A percentile compares a stretch with the other conserved stretches of the same genome.
These are phyloP conservation scores for Akanthomyces lecanii DNA, from an alignment of 2,329 filamentous ascomycete genomes.

Conservation along the genomic window DNA sequence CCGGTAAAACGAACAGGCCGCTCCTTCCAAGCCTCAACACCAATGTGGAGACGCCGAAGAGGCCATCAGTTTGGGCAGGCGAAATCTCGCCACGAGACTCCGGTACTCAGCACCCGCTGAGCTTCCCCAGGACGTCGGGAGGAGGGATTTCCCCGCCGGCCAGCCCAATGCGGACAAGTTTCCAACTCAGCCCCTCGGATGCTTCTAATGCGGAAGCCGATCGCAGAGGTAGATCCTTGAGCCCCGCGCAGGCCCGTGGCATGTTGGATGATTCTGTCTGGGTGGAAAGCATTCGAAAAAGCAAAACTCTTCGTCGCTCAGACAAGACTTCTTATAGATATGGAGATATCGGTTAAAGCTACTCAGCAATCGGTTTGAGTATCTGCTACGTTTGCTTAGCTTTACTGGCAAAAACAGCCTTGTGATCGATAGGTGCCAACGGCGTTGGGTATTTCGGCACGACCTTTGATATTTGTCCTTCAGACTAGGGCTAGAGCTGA, in stretches of 20 bases:
- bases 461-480: neutral
- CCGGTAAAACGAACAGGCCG: neutral
- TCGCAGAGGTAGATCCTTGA: conserved; percentile 65
- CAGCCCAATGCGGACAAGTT: conserved; percentile 55
- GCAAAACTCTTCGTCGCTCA: conserved; percentile 63
- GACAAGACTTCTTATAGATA: conserved; percentile 32
- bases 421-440: neutral
- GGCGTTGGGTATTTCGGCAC: neutral
- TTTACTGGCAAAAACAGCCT: neutral
- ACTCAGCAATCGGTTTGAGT: neutral
- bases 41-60: neutral
- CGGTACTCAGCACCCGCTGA: conserved; percentile 44
- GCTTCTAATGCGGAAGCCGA: conserved; percentile 39
- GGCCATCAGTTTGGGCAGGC: conserved; percentile 12
- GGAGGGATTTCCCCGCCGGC: conserved; percentile 37
- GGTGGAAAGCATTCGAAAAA: conserved; percentile 87
- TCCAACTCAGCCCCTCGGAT: conserved; percentile 46
- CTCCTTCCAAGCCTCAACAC: conserved; percentile 12
- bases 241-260: conserved; percentile 72
- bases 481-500: neutral
- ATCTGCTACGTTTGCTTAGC: neutral
- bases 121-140: conserved; percentile 47
- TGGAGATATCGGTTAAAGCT: conserved; percentile 25
- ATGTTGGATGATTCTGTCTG: conserved; percentile 86
- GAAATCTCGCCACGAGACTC: conserved; percentile 14